Conservation (phyloP, 768 basidiomycete genomes). For the Baorangia bicolor region DNA sequence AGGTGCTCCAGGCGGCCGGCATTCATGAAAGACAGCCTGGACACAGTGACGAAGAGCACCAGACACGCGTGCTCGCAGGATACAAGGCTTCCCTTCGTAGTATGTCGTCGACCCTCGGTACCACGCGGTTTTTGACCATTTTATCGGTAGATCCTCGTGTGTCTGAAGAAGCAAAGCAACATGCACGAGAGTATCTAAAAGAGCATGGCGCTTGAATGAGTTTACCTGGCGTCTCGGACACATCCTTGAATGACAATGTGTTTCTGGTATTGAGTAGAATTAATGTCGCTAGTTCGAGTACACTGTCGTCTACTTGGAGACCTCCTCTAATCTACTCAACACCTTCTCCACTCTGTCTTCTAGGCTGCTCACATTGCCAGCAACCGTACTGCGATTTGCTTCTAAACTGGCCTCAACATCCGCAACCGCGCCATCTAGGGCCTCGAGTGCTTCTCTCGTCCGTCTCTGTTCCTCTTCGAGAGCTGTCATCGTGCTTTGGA, state of each 20-base stretch:
- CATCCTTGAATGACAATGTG: background rate
- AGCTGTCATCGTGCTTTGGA: conserved; percentile 61
- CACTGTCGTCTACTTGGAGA: conserved; percentile 19
- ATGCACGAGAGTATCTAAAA: conserved; percentile 42
- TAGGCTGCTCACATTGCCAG: conserved; percentile 70
- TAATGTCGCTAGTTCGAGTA: background rate
- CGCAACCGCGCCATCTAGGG: conserved; percentile 65
- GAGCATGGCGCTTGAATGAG: conserved; percentile 23
- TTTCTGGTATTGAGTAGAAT: conserved; percentile 1
- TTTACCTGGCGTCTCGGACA: background rate
- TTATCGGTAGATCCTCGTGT: conserved; percentile 42
- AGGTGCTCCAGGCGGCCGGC: conserved; percentile 49
- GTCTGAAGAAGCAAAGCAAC: conserved; percentile 47
- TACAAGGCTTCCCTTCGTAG: conserved; percentile 57
- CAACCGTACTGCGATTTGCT: conserved; percentile 68
- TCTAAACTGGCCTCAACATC: conserved; percentile 75
- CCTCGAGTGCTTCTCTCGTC: conserved; percentile 59
- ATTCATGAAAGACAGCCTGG: conserved; percentile 33
- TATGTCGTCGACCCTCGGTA: conserved; percentile 21
- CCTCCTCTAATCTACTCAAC: conserved; percentile 41
- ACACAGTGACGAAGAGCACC: conserved; percentile 39
- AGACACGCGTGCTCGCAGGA: conserved; percentile 49
- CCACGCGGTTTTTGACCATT: background rate
- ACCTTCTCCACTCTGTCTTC: conserved; percentile 56
- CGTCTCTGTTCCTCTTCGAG: conserved; percentile 75